Conservation (phyloP, 139 green algal species). For the Chlamydomonas schloesseri region DNA sequence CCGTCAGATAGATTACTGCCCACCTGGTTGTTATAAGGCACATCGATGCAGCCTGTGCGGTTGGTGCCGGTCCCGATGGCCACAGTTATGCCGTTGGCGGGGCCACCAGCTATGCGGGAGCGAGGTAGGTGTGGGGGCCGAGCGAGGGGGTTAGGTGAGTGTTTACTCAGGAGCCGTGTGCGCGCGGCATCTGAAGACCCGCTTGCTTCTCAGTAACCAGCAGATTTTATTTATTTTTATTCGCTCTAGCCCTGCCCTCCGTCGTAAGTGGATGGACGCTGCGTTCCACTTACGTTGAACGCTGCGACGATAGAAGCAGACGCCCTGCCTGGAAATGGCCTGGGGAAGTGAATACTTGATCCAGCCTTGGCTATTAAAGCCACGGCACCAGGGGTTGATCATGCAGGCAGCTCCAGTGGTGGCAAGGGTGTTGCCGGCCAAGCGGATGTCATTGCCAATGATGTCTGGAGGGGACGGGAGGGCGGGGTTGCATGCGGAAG, state of each 20-base stretch:
- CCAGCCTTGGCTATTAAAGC: not conserved
- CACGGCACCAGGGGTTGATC: too few species aligned
- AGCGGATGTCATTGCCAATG: not conserved
- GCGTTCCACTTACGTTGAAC: not conserved
- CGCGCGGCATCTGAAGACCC: too few species aligned
- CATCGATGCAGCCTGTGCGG: not conserved
- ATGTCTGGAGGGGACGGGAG: not conserved
- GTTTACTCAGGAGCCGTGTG: too few species aligned
- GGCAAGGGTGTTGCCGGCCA: not conserved
- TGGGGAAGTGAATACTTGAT: not conserved
- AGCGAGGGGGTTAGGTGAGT: too few species aligned
- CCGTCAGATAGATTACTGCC: too few species aligned
- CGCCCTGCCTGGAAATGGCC: not conserved
- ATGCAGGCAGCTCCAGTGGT: not conserved
- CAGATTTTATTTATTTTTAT: too few species aligned
- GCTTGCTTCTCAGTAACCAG: too few species aligned
- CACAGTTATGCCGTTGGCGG: not conserved
- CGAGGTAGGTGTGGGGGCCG: too few species aligned
- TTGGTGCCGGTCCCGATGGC: not conserved
- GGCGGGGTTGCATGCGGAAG: too few species aligned
- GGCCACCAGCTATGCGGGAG: not conserved
- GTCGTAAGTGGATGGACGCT: too few species aligned
- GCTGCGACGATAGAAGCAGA: not conserved
- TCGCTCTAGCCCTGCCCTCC: too few species aligned
- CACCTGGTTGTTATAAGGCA: not conserved